Conservation (phyloP, 192 early-diverging fungal species). For the Mortierella antarctica region DNA sequence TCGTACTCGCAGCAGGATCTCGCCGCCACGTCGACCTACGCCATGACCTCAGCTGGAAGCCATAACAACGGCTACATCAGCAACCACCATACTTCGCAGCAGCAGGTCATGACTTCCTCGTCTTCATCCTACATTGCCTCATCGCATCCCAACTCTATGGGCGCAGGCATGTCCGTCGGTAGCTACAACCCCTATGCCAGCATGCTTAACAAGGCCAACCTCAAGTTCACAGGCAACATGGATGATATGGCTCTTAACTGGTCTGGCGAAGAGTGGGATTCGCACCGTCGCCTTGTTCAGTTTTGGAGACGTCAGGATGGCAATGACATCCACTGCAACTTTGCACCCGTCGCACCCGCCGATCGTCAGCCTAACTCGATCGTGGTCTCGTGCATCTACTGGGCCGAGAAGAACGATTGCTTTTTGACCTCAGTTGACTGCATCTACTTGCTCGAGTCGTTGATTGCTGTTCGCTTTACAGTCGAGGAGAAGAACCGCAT, state of each 20-base stretch:
- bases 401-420: conserved; percentile 77
- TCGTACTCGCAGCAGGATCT: conserved; percentile 33
- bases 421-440: conserved; percentile 86
- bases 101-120: conserved; percentile 5
- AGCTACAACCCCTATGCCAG: conserved; percentile 66
- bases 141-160: conserved; percentile 16
- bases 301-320: conserved; percentile 78
- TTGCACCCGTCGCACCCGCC: conserved; percentile 68
- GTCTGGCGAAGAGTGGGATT: conserved; percentile 72
- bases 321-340: conserved; percentile 72
- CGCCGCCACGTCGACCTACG: conserved; percentile 18
- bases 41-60: conserved; percentile 16
- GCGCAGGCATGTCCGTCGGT: conserved; percentile 19
- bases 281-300: conserved; percentile 75
- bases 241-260: conserved; percentile 76
- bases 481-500: conserved; percentile 91
- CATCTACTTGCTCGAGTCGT: conserved; percentile 77
- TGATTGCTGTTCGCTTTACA: conserved; percentile 80
- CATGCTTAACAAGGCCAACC: conserved; percentile 77
- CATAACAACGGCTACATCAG: conserved; percentile 22
- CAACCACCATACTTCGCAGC: conserved; percentile 10
- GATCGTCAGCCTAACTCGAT: conserved; percentile 72
- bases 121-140: conserved; percentile 11
- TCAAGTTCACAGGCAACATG: conserved; percentile 76
- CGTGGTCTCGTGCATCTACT: conserved; percentile 85